Percentiles rank a stretch among this genome's conserved stretches.
Conservation (phyloP, 345 rosid genomes). For the Kandelia obovata region DNA sequence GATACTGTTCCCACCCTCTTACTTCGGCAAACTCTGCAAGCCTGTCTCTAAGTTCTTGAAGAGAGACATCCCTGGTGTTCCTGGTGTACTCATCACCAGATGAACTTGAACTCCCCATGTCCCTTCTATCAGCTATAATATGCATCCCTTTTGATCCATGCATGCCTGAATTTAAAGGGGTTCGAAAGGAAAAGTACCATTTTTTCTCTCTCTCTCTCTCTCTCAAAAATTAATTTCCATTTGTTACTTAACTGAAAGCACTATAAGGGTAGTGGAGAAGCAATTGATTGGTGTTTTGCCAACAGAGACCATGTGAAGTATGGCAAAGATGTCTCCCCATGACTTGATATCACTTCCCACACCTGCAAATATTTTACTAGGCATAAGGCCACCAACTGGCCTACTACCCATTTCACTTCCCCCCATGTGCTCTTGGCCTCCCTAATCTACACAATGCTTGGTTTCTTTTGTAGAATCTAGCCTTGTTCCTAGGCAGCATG, state of each 20-base stretch:
- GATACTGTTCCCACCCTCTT: slow-evolving; percentile 53
- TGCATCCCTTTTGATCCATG: slow-evolving; percentile 8
- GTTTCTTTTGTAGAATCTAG: not conserved
- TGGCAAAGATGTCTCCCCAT: slow-evolving; percentile 26
- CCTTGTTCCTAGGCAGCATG: too few relatives aligned
- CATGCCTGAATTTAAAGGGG: slow-evolving; percentile 26
- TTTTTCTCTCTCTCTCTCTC: not conserved
- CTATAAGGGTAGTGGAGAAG: slow-evolving; percentile 20
- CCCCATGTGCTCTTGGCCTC: not conserved
- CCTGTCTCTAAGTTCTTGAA: slow-evolving; percentile 40
- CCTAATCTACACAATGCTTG: not conserved
- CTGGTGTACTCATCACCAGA: slow-evolving; percentile 7
- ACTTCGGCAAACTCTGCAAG: slow-evolving; percentile 46
- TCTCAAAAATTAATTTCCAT: not conserved
- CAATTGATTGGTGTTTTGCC: slow-evolving; percentile 18
- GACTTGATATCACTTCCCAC: slow-evolving; percentile 28
- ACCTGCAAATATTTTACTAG: not conserved
- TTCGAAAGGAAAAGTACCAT: not conserved
- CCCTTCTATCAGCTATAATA: not conserved
- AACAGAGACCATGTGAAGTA: slow-evolving; percentile 24
- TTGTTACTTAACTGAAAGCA: not conserved
- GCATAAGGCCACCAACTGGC: too few relatives aligned
- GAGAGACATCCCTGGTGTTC: slow-evolving; percentile 35
- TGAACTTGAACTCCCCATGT: slow-evolving; percentile 21
- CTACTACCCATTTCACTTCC: too few relatives aligned